A percentile compares a stretch with the other conserved stretches of the same genome.
Conservation (phyloP, 2,329 filamentous ascomycete genomes). For the Zasmidium cellare region DNA sequence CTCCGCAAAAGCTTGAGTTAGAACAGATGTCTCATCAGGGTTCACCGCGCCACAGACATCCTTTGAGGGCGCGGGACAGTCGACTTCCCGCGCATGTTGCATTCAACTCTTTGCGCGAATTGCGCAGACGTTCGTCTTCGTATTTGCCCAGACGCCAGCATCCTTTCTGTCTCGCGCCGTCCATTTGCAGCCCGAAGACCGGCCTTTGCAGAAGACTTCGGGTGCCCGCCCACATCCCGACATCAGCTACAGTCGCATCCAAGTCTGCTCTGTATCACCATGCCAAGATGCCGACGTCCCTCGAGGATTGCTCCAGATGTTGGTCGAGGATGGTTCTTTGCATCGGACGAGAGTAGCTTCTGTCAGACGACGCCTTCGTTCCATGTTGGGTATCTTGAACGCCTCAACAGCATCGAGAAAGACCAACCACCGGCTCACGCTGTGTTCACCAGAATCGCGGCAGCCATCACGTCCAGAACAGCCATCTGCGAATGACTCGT, state of each 20-base stretch:
- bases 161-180: not conserved
- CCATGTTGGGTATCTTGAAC: not conserved
- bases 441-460: not conserved
- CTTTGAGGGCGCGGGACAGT: not conserved
- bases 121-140: not conserved
- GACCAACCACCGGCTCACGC: not conserved
- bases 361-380: not conserved
- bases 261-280: not conserved
- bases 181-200: not conserved
- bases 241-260: not conserved
- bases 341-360: not conserved
- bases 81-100: not conserved
- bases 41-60: too few relatives aligned
- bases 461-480: constrained; percentile 1
- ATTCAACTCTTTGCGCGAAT: not conserved
- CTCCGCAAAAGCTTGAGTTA: not conserved
- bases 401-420: not conserved
- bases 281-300: not conserved
- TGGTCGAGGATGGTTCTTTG: not conserved
- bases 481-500: constrained; percentile 4
- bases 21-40: not conserved
- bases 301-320: not conserved
- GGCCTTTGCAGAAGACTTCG: not conserved
- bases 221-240: not conserved
- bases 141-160: not conserved